phyloP scores from a whole-genome alignment of 306 rosid species.

The Citrullus colocynthis region DNA sequence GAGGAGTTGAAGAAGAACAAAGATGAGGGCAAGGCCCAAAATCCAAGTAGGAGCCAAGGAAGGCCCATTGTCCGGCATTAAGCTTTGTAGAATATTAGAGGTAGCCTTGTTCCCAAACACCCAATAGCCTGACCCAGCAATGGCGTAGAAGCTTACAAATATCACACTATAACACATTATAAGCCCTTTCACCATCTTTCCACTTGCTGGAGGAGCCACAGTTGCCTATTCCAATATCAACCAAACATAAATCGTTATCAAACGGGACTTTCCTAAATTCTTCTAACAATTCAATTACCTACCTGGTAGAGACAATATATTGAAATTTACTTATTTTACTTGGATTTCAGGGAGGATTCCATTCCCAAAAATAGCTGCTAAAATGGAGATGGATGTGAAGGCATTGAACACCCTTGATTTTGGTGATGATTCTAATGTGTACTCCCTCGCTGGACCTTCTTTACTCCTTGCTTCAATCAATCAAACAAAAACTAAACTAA shows the following conservation, averaged over 20 bases:
- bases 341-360: slow-evolving; percentile 90
- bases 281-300: too few relatives aligned
- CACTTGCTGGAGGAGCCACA: slow-evolving; percentile 60
- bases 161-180: slow-evolving; percentile 41
- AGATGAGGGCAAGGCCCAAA: slow-evolving; percentile 44
- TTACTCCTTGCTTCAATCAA: neutral
- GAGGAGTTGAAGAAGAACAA: slow-evolving; percentile 52
- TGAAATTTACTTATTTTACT: slow-evolving; percentile 18
- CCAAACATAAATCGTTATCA: neutral
- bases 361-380: slow-evolving; percentile 68
- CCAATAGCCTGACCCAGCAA: slow-evolving; percentile 68
- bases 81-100: slow-evolving; percentile 35
- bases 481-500: neutral
- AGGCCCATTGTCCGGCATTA: slow-evolving; percentile 40
- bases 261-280: neutral
- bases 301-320: too few relatives aligned
- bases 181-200: slow-evolving; percentile 79
- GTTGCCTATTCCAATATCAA: slow-evolving; percentile 37
- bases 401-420: slow-evolving; percentile 38
- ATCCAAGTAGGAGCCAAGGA: slow-evolving; percentile 59
- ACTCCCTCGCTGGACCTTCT: slow-evolving; percentile 49
- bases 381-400: slow-evolving; percentile 62
- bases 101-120: slow-evolving; percentile 60
- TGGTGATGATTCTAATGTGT: slow-evolving; percentile 39
- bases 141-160: slow-evolving; percentile 41